Evolutionary conservation across 2,329 filamentous ascomycete species (phyloP).

Genomic region (Epichloe hybrida): DNA sequence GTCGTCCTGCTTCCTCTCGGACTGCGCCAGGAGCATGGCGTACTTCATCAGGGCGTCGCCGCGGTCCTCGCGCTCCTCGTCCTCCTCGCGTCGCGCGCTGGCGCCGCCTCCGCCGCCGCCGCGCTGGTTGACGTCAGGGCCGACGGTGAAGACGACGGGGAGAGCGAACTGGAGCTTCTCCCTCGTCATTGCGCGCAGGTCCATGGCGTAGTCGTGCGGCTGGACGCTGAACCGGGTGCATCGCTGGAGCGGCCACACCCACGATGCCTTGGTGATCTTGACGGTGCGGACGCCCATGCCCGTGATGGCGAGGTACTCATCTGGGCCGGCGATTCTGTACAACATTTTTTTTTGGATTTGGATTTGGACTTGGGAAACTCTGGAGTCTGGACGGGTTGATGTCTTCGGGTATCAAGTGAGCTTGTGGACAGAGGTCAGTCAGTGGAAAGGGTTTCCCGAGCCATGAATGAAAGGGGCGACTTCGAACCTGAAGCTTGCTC

Average conservation of each 20-base stretch:
- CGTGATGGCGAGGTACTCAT: slow-evolving; percentile 79
- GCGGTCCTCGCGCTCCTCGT: slow-evolving; percentile 26
- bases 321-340: slow-evolving; percentile 58
- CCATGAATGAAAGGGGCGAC: too few species aligned
- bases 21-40: slow-evolving; percentile 64
- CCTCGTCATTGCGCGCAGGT: slow-evolving; percentile 72
- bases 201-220: slow-evolving; percentile 71
- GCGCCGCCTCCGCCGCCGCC: slow-evolving; percentile 24
- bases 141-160: slow-evolving; percentile 76
- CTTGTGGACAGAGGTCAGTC: too few species aligned
- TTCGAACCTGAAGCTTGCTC: too few species aligned
- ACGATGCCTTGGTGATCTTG: slow-evolving; percentile 64
- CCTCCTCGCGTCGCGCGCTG: slow-evolving; percentile 13
- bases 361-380: too few species aligned
- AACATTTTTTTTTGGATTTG: slow-evolving; percentile 25
- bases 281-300: slow-evolving; percentile 63
- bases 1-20: slow-evolving; percentile 29
- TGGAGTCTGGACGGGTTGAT: too few species aligned
- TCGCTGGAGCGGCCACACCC: slow-evolving; percentile 59
- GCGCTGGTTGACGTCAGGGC: slow-evolving; percentile 54
- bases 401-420: not conserved
- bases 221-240: slow-evolving; percentile 50
- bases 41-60: slow-evolving; percentile 65
- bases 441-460: too few species aligned
- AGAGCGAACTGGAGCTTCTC: slow-evolving; percentile 77